These are phyloP conservation scores for Umbelopsis vinacea DNA, from an alignment of 192 early-diverging fungal genomes.

Conservation along the genomic window DNA sequence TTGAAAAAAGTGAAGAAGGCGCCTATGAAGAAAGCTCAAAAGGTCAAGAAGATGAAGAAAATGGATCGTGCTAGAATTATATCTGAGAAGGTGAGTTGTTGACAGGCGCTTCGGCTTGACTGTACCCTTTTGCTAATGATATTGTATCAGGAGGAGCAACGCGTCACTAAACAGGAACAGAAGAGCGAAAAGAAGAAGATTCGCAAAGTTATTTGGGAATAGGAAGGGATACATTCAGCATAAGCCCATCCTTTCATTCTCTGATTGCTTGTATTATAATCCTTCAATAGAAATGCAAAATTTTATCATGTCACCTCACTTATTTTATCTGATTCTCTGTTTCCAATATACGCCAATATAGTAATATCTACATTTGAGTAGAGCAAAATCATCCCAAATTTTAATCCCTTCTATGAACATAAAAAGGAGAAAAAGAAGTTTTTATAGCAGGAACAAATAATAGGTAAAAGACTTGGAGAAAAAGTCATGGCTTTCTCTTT, in stretches of 20 bases:
- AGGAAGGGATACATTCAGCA: constrained; percentile 1
- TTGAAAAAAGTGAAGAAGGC: constrained; percentile 33
- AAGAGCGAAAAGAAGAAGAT: constrained; percentile 30
- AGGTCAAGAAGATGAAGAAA: constrained; percentile 26
- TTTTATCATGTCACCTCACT: too few species aligned
- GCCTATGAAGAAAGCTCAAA: constrained; percentile 24
- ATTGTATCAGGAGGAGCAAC: neutral
- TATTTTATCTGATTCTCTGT: too few species aligned
- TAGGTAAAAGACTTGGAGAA: constrained; percentile 18
- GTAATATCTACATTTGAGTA: neutral
- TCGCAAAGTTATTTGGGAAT: constrained; percentile 26
- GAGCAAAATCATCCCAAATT: neutral
- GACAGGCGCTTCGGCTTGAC: too few species aligned
- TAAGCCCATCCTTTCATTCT: neutral
- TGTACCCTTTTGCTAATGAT: neutral
- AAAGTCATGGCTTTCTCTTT: constrained; percentile 27
- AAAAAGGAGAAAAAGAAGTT: constrained; percentile 24
- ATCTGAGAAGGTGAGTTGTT: constrained; percentile 16
- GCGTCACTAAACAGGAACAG: constrained; percentile 1
- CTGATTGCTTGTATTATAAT: too few species aligned
- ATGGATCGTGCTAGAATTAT: constrained; percentile 9
- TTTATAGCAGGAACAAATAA: constrained; percentile 28
- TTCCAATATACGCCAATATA: too few species aligned
- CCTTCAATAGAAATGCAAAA: too few species aligned
- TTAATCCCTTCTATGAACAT: constrained; percentile 25